Base-by-base conservation (phyloP, 495 filamentous ascomycete species). In the Delitschia confertaspora region DNA sequence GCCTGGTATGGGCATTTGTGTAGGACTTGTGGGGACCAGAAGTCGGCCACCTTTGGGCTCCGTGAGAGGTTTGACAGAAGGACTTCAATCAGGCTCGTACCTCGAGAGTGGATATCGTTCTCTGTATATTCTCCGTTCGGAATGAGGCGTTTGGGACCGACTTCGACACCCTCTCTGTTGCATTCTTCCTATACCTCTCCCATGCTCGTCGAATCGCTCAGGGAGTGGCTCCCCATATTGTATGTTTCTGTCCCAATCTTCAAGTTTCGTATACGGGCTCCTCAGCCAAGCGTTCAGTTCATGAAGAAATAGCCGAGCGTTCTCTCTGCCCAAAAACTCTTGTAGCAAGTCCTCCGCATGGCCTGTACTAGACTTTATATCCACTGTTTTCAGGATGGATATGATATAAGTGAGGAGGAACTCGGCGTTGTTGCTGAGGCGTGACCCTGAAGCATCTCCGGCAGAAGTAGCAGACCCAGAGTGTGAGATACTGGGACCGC, bases 371-470 rank as follows among this genome's bases (percentile, higher is more conserved):
- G 79, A 83, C 56, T 88, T 88, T n/a, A 91, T 72, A 59, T 98
- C 89, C 14, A 93, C 79, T 0, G 83, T 86, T 53, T 87, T 93
- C 27, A 98, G 65, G 33, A 98, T 88, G 23, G 83, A 83, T 33
- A 95, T 64, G 42, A 93, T 75, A 55, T 93, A 95, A 51, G 91
- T 86, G 16, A 95, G 76, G 18, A 98, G 59, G 45, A 93, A 98
- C 55, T 94, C 89, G 9, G 83, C 79, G 60, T 89, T 93, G 51
- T 80, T 83, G 3, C 73, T 71, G 31, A 65, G 56, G 45, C 21
- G 60, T 53, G 25, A 63, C 47, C 22, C 42, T 7, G 27, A 17
- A 10, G 55, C 9, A 14, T 26, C 43, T n/a, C n/a, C n/a, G n/a
- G n/a, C n/a, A n/a, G n/a, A n/a, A n/a, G n/a, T 27, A 17, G 10